phyloP scores from a whole-genome alignment of 257 asterid genomes.

The Solanum chmielewskii region DNA sequence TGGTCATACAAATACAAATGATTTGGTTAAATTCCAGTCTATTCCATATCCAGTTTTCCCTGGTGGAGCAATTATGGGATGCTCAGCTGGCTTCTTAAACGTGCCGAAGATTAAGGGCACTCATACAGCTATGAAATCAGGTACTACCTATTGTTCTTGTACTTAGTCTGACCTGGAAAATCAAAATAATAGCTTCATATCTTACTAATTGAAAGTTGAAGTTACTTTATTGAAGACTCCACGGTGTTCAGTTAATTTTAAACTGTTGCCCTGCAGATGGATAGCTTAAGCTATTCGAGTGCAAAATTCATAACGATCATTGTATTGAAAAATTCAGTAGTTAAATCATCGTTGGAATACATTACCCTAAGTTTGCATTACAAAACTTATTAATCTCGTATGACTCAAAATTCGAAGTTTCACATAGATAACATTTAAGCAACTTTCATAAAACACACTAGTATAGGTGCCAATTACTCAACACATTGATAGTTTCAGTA shows the following conservation, averaged over 20 bases:
- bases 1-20: slow-evolving; percentile 20
- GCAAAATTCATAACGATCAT: neutral
- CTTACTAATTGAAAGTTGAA: neutral
- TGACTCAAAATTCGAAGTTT: neutral
- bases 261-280: neutral
- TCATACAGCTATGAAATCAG: slow-evolving; percentile 99
- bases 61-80: slow-evolving; percentile 97
- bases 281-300: neutral
- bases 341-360: neutral
- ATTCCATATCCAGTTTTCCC: slow-evolving; percentile 98
- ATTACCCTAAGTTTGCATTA: neutral
- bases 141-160: slow-evolving; percentile 19
- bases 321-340: neutral
- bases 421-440: neutral
- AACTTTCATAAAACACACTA: neutral
- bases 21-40: slow-evolving; percentile 83
- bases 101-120: slow-evolving; percentile 97
- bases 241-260: neutral
- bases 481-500: neutral
- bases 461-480: neutral
- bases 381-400: neutral
- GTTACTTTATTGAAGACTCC: neutral
- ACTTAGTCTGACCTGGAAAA: neutral
- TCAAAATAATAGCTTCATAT: neutral
- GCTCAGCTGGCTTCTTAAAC: slow-evolving; percentile 97